Conservation (phyloP, 257 asterid genomes). For the Solanum neorickii region DNA sequence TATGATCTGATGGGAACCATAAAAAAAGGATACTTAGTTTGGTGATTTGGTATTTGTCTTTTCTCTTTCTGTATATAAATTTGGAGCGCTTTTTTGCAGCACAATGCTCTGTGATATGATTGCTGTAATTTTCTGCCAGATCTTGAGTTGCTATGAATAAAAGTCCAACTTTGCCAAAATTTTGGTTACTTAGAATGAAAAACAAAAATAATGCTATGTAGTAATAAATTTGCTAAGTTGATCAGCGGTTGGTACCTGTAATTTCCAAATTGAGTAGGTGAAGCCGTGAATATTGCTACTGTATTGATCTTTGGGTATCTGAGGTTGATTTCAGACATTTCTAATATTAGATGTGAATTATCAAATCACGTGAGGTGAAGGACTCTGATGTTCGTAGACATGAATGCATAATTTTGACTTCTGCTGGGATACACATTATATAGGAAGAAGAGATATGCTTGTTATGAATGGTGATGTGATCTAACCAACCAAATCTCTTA, state of each 20-base stretch:
- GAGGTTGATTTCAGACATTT: neutral
- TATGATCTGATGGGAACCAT: neutral
- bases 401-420: neutral
- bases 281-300: neutral
- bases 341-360: neutral
- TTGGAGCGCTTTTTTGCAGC: neutral
- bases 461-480: neutral
- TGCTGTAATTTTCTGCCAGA: neutral
- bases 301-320: neutral
- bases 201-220: neutral
- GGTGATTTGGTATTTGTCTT: neutral
- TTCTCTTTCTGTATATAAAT: neutral
- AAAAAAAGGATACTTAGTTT: neutral
- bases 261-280: neutral
- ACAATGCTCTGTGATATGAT: neutral
- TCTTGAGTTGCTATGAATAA: neutral
- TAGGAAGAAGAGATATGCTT: neutral
- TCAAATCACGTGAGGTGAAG: neutral
- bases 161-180: neutral
- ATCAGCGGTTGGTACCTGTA: neutral
- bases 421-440: neutral
- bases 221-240: neutral
- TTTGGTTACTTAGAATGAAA: neutral
- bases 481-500: neutral
- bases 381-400: neutral